Percentiles rank a stretch among this genome's conserved stretches.
Evolutionary conservation across 1,284 basidiomycete species (phyloP).

Genomic region (Macrocybe sp.): DNA sequence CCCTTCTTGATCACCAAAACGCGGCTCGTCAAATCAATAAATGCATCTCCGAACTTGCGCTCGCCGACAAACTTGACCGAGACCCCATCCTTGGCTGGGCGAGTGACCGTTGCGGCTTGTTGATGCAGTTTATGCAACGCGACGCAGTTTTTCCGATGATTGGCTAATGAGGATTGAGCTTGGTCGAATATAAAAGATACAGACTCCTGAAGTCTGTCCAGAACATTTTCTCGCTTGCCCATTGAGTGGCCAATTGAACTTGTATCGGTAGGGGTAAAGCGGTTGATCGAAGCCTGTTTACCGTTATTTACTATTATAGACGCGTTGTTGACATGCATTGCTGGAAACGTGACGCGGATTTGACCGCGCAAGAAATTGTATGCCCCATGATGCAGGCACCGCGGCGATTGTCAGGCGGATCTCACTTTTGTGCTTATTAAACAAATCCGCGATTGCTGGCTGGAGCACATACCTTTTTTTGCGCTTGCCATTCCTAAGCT

Average conservation of each 20-base stretch:
- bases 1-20: slow-evolving; percentile 85
- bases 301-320: slow-evolving; percentile 16
- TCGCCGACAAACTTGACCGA: slow-evolving; percentile 70
- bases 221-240: slow-evolving; percentile 14
- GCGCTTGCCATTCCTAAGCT: no score
- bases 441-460: no score
- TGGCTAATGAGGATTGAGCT: slow-evolving; percentile 77
- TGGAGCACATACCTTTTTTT: no score
- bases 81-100: slow-evolving; percentile 44
- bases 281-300: slow-evolving; percentile 15
- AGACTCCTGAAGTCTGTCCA: slow-evolving; percentile 23
- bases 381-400: no score
- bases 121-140: slow-evolving; percentile 81
- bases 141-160: slow-evolving; percentile 83
- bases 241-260: slow-evolving; percentile 9
- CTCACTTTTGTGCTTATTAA: no score
- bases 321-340: slow-evolving; percentile 22
- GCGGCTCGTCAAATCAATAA: slow-evolving; percentile 69
- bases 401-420: no score
- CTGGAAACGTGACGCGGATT: slow-evolving; percentile 7
- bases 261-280: slow-evolving; percentile 1
- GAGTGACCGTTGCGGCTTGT: slow-evolving; percentile 58
- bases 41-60: slow-evolving; percentile 70
- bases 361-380: no score
- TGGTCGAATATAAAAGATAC: slow-evolving; percentile 57